Conservation (phyloP, 495 filamentous ascomycete species). For the Podospora bellae-mahoneyi region DNA sequence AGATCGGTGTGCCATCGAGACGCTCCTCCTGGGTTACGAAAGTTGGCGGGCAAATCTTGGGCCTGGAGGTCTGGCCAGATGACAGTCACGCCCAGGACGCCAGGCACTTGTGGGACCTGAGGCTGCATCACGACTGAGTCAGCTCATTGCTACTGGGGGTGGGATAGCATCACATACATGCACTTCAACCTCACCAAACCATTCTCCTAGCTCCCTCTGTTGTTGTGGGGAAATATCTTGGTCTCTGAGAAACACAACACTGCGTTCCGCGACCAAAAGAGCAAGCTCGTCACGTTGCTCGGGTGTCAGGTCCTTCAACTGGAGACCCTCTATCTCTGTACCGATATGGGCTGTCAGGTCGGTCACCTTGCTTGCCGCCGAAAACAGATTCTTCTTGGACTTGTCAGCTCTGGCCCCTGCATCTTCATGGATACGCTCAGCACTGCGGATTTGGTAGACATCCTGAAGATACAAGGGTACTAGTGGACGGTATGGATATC, state of each 20-base stretch:
- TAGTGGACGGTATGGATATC: conserved; percentile 65
- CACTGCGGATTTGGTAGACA: conserved; percentile 58
- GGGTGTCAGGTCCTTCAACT: conserved; percentile 64
- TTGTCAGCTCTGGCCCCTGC: conserved; percentile 64
- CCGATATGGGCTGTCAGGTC: conserved; percentile 65
- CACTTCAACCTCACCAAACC: conserved; percentile 63
- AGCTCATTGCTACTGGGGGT: neutral
- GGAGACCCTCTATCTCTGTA: conserved; percentile 66
- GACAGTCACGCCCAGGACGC: conserved; percentile 60
- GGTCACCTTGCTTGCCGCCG: conserved; percentile 63
- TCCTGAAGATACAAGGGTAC: conserved; percentile 65
- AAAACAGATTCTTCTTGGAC: conserved; percentile 60
- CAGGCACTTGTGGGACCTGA: conserved; percentile 67
- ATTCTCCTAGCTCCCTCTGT: conserved; percentile 63
- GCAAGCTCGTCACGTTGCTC: conserved; percentile 70
- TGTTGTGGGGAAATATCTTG: conserved; percentile 69
- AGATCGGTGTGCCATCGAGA: conserved; percentile 69
- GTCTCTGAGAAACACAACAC: conserved; percentile 72
- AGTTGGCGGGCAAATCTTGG: conserved; percentile 52
- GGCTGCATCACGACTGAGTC: conserved; percentile 41
- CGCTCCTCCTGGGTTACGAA: conserved; percentile 61
- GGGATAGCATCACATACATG: conserved; percentile 48
- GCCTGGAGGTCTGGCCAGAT: conserved; percentile 66
- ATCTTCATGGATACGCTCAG: conserved; percentile 57
- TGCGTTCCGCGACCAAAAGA: conserved; percentile 66